These are phyloP conservation scores for Haplosporangium gracile DNA, from an alignment of 192 early-diverging fungal species.

Conservation along the genomic window DNA sequence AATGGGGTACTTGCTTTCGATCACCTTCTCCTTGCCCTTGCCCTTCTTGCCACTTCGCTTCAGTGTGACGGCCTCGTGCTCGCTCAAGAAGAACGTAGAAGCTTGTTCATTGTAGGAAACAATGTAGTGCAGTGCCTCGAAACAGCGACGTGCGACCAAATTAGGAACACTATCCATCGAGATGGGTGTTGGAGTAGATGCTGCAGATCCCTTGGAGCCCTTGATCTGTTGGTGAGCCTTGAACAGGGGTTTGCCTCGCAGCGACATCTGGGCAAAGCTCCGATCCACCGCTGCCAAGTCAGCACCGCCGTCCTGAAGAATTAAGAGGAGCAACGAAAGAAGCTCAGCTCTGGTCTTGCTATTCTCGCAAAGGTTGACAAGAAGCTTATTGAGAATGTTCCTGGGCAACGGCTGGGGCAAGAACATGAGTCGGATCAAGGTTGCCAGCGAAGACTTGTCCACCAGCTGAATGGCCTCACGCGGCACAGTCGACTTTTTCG, in stretches of 20 bases:
- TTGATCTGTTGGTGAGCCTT: slow-evolving; percentile 52
- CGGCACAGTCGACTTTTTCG: slow-evolving; percentile 55
- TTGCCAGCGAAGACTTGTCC: slow-evolving; percentile 85
- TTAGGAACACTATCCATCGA: slow-evolving; percentile 83
- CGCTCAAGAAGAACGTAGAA: slow-evolving; percentile 82
- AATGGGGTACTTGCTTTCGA: slow-evolving; percentile 71
- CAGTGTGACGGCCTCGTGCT: slow-evolving; percentile 71
- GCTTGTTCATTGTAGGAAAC: slow-evolving; percentile 85
- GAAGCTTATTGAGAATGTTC: slow-evolving; percentile 70
- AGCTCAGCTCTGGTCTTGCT: slow-evolving; percentile 86
- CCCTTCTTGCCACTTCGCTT: slow-evolving; percentile 70
- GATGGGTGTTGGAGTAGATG: slow-evolving; percentile 25
- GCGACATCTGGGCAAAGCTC: slow-evolving; percentile 81
- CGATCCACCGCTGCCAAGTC: slow-evolving; percentile 83
- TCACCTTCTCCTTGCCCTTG: slow-evolving; percentile 70
- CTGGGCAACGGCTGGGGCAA: slow-evolving; percentile 83
- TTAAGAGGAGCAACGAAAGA: slow-evolving; percentile 88
- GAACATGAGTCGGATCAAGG: slow-evolving; percentile 89
- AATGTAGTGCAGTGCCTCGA: slow-evolving; percentile 88
- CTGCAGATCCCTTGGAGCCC: slow-evolving; percentile 18
- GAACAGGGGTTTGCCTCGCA: slow-evolving; percentile 68
- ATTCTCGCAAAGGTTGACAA: slow-evolving; percentile 92
- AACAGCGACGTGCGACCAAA: slow-evolving; percentile 86
- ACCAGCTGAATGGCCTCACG: slow-evolving; percentile 86
- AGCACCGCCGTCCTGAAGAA: slow-evolving; percentile 84